Evolutionary conservation across 1,284 basidiomycete genomes (phyloP).

Genomic region (Ceratobasidium sp.): DNA sequence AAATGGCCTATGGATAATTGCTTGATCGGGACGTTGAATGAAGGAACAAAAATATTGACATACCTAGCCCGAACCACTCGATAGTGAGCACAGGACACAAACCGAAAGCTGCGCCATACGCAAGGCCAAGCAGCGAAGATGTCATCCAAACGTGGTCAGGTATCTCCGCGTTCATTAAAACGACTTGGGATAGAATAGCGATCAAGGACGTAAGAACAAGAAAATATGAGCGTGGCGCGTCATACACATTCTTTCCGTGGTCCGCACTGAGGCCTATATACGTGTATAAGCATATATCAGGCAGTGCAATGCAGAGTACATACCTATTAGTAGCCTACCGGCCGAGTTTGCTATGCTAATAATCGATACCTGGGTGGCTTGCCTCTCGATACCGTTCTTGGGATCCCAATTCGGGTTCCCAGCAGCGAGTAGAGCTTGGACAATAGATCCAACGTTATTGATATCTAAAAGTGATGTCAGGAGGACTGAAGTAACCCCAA

Average conservation of each 20-base stretch:
- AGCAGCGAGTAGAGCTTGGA: constrained; percentile 84
- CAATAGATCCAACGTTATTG: constrained; percentile 95
- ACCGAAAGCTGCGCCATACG: constrained; percentile 85
- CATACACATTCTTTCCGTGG: constrained; percentile 69
- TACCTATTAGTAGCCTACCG: constrained; percentile 84
- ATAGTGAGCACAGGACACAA: constrained; percentile 81
- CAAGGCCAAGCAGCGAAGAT: constrained; percentile 77
- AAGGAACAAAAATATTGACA: constrained; percentile 53
- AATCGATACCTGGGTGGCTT: constrained; percentile 87
- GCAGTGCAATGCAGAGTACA: background rate
- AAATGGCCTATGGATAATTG: constrained; percentile 67
- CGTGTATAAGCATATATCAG: constrained; percentile 51
- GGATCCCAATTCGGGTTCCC: constrained; percentile 75
- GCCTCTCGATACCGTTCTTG: constrained; percentile 76
- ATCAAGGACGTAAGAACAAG: constrained; percentile 73
- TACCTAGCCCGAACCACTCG: constrained; percentile 89
- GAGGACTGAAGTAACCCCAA: constrained; percentile 2
- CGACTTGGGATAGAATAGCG: constrained; percentile 79
- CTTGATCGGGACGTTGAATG: background rate
- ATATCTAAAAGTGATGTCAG: constrained; percentile 71
- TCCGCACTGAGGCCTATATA: constrained; percentile 78
- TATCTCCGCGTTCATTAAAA: constrained; percentile 69
- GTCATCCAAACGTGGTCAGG: constrained; percentile 80
- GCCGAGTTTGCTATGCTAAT: constrained; percentile 88
- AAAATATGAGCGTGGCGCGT: constrained; percentile 77